phyloP scores from a whole-genome alignment of 345 rosid genomes.

The Psidium friedrichsthalianum region DNA sequence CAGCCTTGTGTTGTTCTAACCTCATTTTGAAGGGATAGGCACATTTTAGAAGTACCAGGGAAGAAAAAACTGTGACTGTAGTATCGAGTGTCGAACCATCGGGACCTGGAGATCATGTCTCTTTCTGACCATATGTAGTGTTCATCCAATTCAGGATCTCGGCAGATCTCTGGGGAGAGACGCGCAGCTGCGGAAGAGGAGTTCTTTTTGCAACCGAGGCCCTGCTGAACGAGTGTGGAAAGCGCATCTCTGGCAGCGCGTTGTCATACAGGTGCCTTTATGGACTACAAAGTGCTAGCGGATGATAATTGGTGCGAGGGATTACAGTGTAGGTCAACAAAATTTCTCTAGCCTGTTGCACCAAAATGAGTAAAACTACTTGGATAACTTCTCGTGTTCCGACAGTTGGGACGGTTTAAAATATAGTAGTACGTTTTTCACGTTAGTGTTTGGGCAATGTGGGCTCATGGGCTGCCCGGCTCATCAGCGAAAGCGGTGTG shows the following conservation, averaged over 20 bases:
- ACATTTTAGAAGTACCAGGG: background rate
- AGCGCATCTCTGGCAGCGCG: conserved; percentile 59
- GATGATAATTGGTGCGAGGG: background rate
- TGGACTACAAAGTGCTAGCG: background rate
- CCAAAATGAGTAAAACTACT: background rate
- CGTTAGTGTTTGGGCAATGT: conserved; percentile 93
- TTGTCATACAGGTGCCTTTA: conserved; percentile 62
- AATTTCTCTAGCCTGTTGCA: background rate
- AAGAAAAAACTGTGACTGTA: background rate
- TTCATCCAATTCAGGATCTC: conserved; percentile 45
- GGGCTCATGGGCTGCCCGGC: conserved; percentile 92
- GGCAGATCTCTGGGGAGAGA: conserved; percentile 98
- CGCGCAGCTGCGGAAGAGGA: conserved; percentile 93
- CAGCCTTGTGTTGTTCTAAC: background rate
- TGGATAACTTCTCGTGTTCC: background rate
- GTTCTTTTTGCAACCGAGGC: conserved; percentile 92
- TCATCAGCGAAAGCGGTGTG: conserved; percentile 74
- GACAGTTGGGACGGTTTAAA: background rate
- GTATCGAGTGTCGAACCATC: background rate
- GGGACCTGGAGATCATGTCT: background rate
- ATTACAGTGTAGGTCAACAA: background rate
- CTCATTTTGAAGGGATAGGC: background rate
- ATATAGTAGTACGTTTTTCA: background rate
- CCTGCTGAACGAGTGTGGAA: conserved; percentile 75
- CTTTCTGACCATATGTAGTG: background rate